A percentile compares a stretch with the other conserved stretches of the same genome.
phyloP scores from a whole-genome alignment of 2,329 filamentous ascomycete species.

The Mycosphaerella arachidis region DNA sequence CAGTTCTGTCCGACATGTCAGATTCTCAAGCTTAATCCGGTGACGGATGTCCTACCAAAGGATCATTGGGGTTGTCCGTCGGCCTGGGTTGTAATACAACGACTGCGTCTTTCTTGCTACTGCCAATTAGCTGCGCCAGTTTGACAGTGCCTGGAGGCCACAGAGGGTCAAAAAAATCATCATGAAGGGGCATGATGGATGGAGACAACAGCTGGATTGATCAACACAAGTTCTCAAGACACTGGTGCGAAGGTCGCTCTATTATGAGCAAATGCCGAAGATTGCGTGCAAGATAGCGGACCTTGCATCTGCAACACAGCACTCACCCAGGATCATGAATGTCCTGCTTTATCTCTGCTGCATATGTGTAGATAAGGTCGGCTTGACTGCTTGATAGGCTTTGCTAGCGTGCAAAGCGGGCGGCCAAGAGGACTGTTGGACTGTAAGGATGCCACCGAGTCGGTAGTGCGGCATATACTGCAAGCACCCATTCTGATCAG shows the following conservation, averaged over 20 bases:
- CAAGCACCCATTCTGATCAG: background rate
- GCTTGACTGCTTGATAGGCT: background rate
- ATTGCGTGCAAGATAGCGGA: background rate
- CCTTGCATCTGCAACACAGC: background rate
- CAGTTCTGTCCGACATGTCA: conserved; percentile 37
- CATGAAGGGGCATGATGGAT: background rate
- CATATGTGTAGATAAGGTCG: background rate
- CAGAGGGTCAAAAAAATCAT: conserved; percentile 24
- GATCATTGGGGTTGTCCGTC: conserved; percentile 37
- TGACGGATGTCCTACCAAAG: conserved; percentile 25
- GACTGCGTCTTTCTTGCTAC: conserved; percentile 18
- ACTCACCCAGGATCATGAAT: background rate
- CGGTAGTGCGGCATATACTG: background rate
- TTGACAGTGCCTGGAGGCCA: conserved; percentile 29
- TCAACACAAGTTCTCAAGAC: too few relatives aligned
- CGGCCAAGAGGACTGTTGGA: background rate
- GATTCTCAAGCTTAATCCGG: background rate
- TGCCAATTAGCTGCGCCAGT: conserved; percentile 21
- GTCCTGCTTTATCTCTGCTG: background rate
- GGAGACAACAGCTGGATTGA: too few relatives aligned
- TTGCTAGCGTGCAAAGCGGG: background rate
- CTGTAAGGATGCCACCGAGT: background rate
- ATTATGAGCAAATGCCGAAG: too few relatives aligned
- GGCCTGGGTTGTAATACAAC: conserved; percentile 38
- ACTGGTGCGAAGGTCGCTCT: too few relatives aligned